Evolutionary conservation across 345 rosid species (phyloP), one percentile per base, ranked within the genome.

Genomic region (Melaleuca quinquenervia): DNA sequence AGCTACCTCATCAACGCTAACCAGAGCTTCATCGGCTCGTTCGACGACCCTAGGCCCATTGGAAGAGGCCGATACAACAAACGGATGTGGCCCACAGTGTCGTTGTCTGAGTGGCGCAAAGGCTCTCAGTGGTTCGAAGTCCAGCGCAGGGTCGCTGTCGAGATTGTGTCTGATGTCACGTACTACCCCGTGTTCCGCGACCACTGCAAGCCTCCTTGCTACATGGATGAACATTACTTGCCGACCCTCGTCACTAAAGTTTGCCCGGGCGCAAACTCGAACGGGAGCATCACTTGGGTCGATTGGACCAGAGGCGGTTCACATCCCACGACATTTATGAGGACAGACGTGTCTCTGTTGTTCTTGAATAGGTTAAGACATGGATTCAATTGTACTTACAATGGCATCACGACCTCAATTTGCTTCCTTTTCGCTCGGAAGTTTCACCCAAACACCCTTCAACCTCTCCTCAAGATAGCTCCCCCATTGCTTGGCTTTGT

Each of bases 91-190:
- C 98, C 99, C 18, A 87, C 86, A 8, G 80, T 96, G 82, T 84
- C 48, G 20, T 54, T 94, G 14, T 53, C 64, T 0, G 92, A 95
- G 56, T 96, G 99, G 99, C 85, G 98, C 22, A 96, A 96, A 88
- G 99, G 99, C 5, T 91, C 98, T 10, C 98, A 96, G 29, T 96
- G 99, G 98, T 94, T 96, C 80, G 95, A 93, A 84, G 56, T 94
- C 80, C 93, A 93, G 87, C 93, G 98, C 48, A 86, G 85, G 52
- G 89, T 94, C 2, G 99, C 98, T 52, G 7, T 91, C 0, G 92
- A 93, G 51, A 86, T 95, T 5, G 94, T 96, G 32, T 93, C 97
- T 0, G 99, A 96, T 75, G 86, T 50, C 29, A 89, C 18, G 14
- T 95, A 95, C 53, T 94, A 94, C 84, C 93, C 93, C 24, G 51